Conservation (phyloP, 495 filamentous ascomycete genomes). For the Podospora pseudopauciseta region DNA sequence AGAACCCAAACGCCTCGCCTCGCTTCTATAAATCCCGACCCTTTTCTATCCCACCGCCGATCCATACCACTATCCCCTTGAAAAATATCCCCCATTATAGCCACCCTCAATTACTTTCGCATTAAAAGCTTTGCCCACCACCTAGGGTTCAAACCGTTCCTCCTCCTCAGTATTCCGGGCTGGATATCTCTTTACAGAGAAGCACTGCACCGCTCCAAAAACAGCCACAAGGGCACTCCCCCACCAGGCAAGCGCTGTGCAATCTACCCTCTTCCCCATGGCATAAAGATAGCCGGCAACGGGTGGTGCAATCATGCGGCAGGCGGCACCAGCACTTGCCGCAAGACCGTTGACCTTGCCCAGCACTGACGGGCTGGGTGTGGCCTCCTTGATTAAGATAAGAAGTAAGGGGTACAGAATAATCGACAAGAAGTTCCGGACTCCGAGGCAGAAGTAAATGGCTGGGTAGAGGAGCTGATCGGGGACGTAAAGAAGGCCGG, state of each 20-base stretch:
- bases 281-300: constrained; percentile 73
- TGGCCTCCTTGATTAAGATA: constrained; percentile 81
- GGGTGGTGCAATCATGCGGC: constrained; percentile 71
- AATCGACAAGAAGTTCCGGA: constrained; percentile 74
- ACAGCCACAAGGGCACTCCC: constrained; percentile 66
- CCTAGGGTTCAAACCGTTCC: neutral
- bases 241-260: constrained; percentile 78
- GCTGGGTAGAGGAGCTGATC: constrained; percentile 54
- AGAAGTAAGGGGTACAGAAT: constrained; percentile 73
- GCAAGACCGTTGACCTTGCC: constrained; percentile 81
- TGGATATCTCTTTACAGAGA: constrained; percentile 54
- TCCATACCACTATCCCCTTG: neutral
- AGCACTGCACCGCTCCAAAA: constrained; percentile 64
- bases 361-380: constrained; percentile 60
- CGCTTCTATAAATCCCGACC: neutral
- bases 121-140: neutral
- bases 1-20: constrained; percentile 1
- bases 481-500: constrained; percentile 62
- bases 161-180: constrained; percentile 7
- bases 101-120: neutral
- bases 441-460: constrained; percentile 67
- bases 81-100: neutral
- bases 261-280: constrained; percentile 59
- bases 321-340: constrained; percentile 72
- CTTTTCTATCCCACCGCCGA: neutral